These are phyloP conservation scores for Candida orba DNA, from an alignment of 805 yeast species.

Conservation along the genomic window DNA sequence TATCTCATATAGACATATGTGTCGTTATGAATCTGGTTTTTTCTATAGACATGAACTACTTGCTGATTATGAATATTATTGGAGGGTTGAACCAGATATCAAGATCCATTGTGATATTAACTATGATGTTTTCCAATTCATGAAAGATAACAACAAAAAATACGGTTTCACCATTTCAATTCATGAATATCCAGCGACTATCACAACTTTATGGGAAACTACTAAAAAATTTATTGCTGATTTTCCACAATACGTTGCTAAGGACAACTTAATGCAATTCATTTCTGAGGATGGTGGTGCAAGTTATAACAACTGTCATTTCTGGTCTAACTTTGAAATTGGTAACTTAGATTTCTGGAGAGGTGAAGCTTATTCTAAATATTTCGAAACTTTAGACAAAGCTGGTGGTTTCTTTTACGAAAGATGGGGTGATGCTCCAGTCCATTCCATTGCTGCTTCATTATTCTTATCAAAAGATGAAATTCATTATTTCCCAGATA, in stretches of 20 bases:
- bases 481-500: constrained; percentile 65
- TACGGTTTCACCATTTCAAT: constrained; percentile 69
- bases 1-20: constrained; percentile 67
- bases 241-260: constrained; percentile 34
- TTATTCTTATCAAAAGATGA: constrained; percentile 49
- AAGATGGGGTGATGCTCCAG: constrained; percentile 93
- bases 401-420: constrained; percentile 80
- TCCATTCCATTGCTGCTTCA: constrained; percentile 71
- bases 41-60: constrained; percentile 60
- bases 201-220: constrained; percentile 59
- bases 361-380: constrained; percentile 47
- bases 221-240: constrained; percentile 38
- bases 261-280: constrained; percentile 55
- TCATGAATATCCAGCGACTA: constrained; percentile 58
- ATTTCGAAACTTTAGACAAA: constrained; percentile 56
- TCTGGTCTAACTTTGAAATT: constrained; percentile 76
- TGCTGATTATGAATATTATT: constrained; percentile 56
- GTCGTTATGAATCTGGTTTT: constrained; percentile 42
- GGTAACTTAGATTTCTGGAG: constrained; percentile 70
- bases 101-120: constrained; percentile 54
- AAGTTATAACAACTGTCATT: constrained; percentile 69
- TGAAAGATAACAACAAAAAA: constrained; percentile 47
- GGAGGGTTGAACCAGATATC: constrained; percentile 76
- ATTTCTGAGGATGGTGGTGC: constrained; percentile 60
- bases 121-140: constrained; percentile 56